Evolutionary conservation across 306 rosid genomes (phyloP).

Genomic region (Medicago truncatula): DNA sequence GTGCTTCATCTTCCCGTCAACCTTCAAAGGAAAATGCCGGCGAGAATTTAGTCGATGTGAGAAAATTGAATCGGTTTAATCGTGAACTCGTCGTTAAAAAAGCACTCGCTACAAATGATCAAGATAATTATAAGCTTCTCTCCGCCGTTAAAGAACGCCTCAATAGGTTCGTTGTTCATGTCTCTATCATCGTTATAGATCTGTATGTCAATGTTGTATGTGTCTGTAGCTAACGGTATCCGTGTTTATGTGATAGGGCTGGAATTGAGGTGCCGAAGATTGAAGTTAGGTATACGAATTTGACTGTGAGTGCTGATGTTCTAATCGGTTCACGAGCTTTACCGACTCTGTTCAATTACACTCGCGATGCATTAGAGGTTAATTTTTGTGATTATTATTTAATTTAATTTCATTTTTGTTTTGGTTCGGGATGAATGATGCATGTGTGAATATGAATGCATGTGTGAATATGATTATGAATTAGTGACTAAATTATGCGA

Average conservation of each 20-base stretch:
- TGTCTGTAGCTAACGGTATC: no score
- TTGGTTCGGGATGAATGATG: neutral
- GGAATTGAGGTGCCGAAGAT: conserved; percentile 70
- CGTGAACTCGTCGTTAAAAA: conserved; percentile 77
- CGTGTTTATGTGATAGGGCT: conserved; percentile 46
- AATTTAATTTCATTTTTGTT: neutral
- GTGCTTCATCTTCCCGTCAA: conserved; percentile 35
- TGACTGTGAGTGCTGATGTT: conserved; percentile 64
- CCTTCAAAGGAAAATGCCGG: neutral
- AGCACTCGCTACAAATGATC: conserved; percentile 78
- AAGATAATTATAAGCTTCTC: conserved; percentile 71
- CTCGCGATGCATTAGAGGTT: conserved; percentile 69
- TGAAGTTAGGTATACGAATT: conserved; percentile 66
- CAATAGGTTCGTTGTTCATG: conserved; percentile 40
- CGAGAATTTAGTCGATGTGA: conserved; percentile 58
- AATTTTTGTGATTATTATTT: neutral
- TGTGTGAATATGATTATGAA: neutral
- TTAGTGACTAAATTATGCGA: neutral
- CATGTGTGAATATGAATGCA: neutral
- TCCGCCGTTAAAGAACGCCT: conserved; percentile 77
- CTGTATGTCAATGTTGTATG: neutral
- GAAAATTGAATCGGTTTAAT: conserved; percentile 57
- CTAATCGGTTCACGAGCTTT: conserved; percentile 75
- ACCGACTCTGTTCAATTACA: conserved; percentile 72
- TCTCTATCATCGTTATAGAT: neutral